Evolutionary conservation across 2,329 filamentous ascomycete species (phyloP), one percentile per base, ranked within the genome.

Genomic region (Leptographium radiaticola): DNA sequence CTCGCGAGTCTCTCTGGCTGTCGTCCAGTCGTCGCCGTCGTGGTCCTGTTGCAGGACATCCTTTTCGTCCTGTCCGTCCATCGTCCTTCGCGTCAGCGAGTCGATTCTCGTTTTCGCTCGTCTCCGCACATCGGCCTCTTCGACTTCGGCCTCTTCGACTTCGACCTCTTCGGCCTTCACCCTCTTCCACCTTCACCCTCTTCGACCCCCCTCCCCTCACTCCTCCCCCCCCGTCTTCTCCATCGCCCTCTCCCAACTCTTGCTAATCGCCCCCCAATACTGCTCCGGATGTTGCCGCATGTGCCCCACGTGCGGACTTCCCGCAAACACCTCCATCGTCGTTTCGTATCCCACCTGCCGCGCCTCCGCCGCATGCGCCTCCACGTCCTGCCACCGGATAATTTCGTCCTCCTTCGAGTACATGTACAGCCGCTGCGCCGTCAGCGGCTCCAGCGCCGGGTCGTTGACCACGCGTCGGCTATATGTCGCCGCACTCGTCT

Each of bases 221-320:
- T 36, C 34, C 34, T 25, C 18, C 10, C 5, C n/a, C 42, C 4
- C 25, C 42, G 34, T 34, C 36, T 3, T 50, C 25, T 6, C 20
- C 18, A 13, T 33, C 20, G 11, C 15, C 20, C 7, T 31, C 36
- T 40, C n/a, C 20, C 20, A 20, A 13, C n/a, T 30, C 16, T 11
- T 12, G 16, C 20, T 18, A 18, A 52, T 52, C 15, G 51, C 51
- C 34, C 18, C 51, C 51, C 51, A 52, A 20, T 52, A 52, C 43
- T 52, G 43, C 15, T 33, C 40, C 36, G 43, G 43, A 16, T 47
- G 43, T 10, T 16, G 12, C 5, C 43, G 51, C 51, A 52, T 52
- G 51, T 52, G 51, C n/a, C 51, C 51, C 20, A 52, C 51, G 34
- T 52, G 51, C 10, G 51, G 43, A 13, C 43, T 47, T 15, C 20